These are phyloP conservation scores for Calocybe indica DNA, from an alignment of 768 basidiomycete species.

Conservation along the genomic window DNA sequence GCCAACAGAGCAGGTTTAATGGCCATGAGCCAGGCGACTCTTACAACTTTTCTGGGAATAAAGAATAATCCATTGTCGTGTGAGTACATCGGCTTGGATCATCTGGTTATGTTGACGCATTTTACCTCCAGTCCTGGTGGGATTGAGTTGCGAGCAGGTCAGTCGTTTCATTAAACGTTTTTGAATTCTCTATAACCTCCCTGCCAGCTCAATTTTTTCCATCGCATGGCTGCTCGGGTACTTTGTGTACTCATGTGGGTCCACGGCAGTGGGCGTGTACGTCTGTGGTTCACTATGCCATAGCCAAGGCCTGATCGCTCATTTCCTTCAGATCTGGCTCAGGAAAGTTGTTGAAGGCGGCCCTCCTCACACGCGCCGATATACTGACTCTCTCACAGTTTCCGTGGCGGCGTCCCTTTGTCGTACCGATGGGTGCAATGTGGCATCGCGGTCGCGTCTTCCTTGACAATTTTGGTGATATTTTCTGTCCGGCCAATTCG, in stretches of 20 bases:
- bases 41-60: constrained; percentile 1
- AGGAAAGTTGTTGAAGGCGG: no score
- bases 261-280: constrained; percentile 28
- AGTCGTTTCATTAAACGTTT: no score
- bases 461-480: constrained; percentile 37
- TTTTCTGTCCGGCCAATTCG: constrained; percentile 45
- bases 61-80: not conserved
- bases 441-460: constrained; percentile 28
- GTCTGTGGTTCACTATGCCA: constrained; percentile 10
- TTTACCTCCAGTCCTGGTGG: not conserved
- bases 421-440: constrained; percentile 23
- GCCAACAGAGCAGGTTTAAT: constrained; percentile 22
- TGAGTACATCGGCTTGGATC: not conserved
- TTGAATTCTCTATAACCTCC: no score
- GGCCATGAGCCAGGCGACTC: constrained; percentile 5
- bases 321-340: no score
- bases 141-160: not conserved
- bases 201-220: constrained; percentile 3
- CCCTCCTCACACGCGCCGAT: constrained; percentile 16
- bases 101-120: not conserved
- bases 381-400: no score
- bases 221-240: constrained; percentile 4
- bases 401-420: constrained; percentile 7
- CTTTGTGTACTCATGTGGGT: constrained; percentile 2
- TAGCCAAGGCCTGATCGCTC: no score